phyloP scores from a whole-genome alignment of 192 early-diverging fungal species.

The Coemansia sp. region DNA sequence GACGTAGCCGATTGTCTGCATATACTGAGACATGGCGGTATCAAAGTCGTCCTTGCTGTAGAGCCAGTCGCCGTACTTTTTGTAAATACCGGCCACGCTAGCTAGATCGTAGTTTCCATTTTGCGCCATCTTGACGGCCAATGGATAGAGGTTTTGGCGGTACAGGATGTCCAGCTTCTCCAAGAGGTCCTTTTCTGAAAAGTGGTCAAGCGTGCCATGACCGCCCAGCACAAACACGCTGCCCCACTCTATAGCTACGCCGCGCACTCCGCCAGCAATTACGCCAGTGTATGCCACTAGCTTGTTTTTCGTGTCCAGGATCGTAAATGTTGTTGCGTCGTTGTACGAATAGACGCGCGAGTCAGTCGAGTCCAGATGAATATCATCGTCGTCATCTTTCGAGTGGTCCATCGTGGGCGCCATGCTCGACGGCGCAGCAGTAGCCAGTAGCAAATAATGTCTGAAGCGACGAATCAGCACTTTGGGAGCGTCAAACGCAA shows the following conservation, averaged over 20 bases:
- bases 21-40: slow-evolving; percentile 88
- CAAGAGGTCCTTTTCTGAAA: slow-evolving; percentile 87
- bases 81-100: slow-evolving; percentile 91
- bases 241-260: slow-evolving; percentile 87
- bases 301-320: slow-evolving; percentile 93
- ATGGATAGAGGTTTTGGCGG: slow-evolving; percentile 85
- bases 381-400: slow-evolving; percentile 63
- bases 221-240: slow-evolving; percentile 83
- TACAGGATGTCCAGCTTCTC: slow-evolving; percentile 88
- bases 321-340: slow-evolving; percentile 55
- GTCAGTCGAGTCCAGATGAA: slow-evolving; percentile 52
- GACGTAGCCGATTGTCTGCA: slow-evolving; percentile 87
- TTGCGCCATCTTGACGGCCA: slow-evolving; percentile 87
- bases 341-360: slow-evolving; percentile 48
- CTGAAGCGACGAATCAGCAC: slow-evolving; percentile 34
- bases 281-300: slow-evolving; percentile 86
- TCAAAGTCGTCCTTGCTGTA: slow-evolving; percentile 90
- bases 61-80: slow-evolving; percentile 93
- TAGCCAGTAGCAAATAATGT: slow-evolving; percentile 40
- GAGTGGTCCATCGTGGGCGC: slow-evolving; percentile 13
- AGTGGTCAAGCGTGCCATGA: slow-evolving; percentile 52
- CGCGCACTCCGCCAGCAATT: slow-evolving; percentile 70
- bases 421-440: slow-evolving; percentile 39
- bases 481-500: slow-evolving; percentile 77
- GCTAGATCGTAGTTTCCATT: slow-evolving; percentile 79